phyloP scores from a whole-genome alignment of 164 flowering plant species.

The Chimonanthus praecox region DNA sequence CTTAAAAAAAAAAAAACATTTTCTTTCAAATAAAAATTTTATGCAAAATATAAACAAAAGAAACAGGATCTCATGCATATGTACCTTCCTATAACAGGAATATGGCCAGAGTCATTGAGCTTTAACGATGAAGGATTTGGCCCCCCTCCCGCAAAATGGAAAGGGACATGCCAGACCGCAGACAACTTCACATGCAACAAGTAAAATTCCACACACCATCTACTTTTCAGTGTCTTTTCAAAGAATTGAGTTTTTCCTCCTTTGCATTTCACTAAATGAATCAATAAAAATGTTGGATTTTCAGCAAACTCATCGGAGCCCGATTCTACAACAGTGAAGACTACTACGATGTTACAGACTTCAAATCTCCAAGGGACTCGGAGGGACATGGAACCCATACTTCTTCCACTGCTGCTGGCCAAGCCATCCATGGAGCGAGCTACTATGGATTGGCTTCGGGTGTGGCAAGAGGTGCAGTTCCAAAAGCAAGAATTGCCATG shows the following conservation, averaged over 20 bases:
- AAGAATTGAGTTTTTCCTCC: background rate
- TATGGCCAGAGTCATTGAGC: constrained; percentile 58
- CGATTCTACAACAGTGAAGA: constrained; percentile 16
- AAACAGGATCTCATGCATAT: no score
- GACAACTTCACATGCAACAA: constrained; percentile 55
- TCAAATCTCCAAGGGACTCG: constrained; percentile 17
- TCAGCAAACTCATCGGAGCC: constrained; percentile 37
- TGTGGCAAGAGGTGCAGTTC: constrained; percentile 19
- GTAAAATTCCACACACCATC: constrained; percentile 20
- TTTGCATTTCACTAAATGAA: background rate
- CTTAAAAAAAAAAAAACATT: background rate
- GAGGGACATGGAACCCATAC: constrained; percentile 24
- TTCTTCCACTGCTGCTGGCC: constrained; percentile 23
- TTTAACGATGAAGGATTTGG: constrained; percentile 45
- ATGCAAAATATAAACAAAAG: background rate
- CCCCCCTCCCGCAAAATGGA: constrained; percentile 74
- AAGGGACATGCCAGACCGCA: constrained; percentile 35
- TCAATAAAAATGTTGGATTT: background rate
- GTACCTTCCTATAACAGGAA: constrained; percentile 32
- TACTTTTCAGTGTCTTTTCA: background rate
- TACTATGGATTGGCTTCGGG: constrained; percentile 15
- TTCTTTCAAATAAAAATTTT: no score
- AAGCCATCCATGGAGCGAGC: constrained; percentile 9
- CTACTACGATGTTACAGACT: background rate
- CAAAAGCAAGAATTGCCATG: constrained; percentile 13